Base-by-base conservation (phyloP, 192 early-diverging fungal species). In the Mortierella alpina region DNA sequence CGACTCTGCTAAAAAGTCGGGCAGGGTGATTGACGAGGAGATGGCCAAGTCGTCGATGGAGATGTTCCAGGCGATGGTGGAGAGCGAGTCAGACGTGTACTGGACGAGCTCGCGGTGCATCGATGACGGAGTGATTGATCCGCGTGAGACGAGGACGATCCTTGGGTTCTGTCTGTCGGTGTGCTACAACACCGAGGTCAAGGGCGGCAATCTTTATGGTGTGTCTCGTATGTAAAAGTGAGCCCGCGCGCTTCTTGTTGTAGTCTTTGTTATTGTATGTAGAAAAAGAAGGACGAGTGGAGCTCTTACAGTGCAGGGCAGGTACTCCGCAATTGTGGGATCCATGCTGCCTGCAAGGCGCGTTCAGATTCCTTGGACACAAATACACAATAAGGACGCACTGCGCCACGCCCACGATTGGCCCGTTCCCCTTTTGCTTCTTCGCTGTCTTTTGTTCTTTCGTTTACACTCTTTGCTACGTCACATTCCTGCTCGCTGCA, bases 111-210 rank as follows among this genome's bases (percentile, higher is more conserved):
- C 88, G 20, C 82, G 90, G 13, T 62, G 88, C 42, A 79, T 90
- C 14, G 90, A 91, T 56, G 90, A 91, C 62, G 90, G 85, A 41
- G 73, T 91, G 6, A 91, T 91, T 83, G 88, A 89, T 59, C 90
- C 90, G 22, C 85, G 88, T 12, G 84, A 90, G 58, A 89, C 90
- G 23, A 82, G 90, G 50, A 85, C 74, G 11, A 83, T 90, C 20
- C 64, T 91, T 14, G 89, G 89, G 42, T 90, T 89, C 72, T 87
- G 86, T 73, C 72, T 91, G 45, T 85, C 86, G n/a, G 84, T 89
- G 4, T 68, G 86, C 57, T 88, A 87, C 70, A 89, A 87, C 64
- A 80, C 70, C 11, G 70, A 84, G 31, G 87, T 91, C 50, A 71
- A 88, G 74, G 90, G 90, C 20, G 90, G 88, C 22, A 87, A 87